These are phyloP conservation scores for Hyaloscypha variabilis DNA, from an alignment of 495 filamentous ascomycete genomes.

Conservation along the genomic window DNA sequence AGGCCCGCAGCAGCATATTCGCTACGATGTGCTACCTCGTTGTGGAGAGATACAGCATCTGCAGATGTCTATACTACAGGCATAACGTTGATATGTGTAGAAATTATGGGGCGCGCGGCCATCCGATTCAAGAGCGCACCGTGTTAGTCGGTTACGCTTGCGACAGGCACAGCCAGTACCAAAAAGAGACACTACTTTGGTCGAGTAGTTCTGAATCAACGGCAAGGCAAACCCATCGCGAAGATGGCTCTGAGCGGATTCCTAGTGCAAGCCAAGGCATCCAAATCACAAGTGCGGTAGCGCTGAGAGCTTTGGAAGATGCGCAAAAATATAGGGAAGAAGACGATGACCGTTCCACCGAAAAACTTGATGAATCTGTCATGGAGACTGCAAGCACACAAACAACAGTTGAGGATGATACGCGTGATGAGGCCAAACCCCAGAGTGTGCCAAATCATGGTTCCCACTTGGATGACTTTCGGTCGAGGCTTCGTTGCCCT, in stretches of 20 bases:
- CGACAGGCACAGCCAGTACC: slow-evolving; percentile 47
- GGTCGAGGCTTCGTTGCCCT: slow-evolving; percentile 5
- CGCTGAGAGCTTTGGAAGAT: slow-evolving; percentile 6
- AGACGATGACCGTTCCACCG: neutral
- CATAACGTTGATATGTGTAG: slow-evolving; percentile 77
- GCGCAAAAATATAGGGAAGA: neutral
- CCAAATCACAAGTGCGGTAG: slow-evolving; percentile 7
- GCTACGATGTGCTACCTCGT: slow-evolving; percentile 66
- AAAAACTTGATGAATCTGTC: slow-evolving; percentile 10
- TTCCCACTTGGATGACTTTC: neutral
- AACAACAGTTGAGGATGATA: neutral
- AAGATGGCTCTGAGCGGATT: no score
- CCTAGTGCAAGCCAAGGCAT: neutral
- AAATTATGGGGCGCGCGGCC: slow-evolving; percentile 69
- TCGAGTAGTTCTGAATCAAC: no score
- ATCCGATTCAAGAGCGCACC: slow-evolving; percentile 69
- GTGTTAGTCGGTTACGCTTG: slow-evolving; percentile 84
- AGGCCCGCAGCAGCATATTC: no score
- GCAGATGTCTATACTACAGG: slow-evolving; percentile 79
- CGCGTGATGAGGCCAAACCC: neutral
- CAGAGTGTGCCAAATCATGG: neutral
- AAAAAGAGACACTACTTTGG: neutral
- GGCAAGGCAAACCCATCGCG: no score
- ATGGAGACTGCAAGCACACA: neutral
- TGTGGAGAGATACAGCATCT: slow-evolving; percentile 76